Conservation (phyloP, 805 yeast genomes). For the Sugiyamaella valdiviana region DNA sequence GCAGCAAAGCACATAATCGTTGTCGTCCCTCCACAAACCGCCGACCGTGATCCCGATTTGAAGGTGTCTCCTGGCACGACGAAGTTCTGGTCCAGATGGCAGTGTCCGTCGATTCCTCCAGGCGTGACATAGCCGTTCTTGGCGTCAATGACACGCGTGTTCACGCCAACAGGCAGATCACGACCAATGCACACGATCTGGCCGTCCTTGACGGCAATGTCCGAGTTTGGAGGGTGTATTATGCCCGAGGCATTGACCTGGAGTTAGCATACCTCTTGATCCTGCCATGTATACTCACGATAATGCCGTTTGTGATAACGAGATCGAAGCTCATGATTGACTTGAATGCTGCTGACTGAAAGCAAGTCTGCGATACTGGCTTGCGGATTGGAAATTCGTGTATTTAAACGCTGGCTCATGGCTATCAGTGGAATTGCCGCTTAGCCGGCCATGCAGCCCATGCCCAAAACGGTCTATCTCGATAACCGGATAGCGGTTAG, state of each 20-base stretch:
- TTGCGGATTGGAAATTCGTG: too few relatives aligned
- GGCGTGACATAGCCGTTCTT: constrained; percentile 45
- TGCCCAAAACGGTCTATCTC: background rate
- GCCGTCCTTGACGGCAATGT: constrained; percentile 40
- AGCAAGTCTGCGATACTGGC: too few relatives aligned
- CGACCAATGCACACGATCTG: constrained; percentile 35
- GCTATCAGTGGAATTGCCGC: background rate
- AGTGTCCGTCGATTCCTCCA: constrained; percentile 48
- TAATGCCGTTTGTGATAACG: constrained; percentile 23
- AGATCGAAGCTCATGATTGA: constrained; percentile 15
- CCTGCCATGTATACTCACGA: constrained; percentile 2
- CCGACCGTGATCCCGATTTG: constrained; percentile 40
- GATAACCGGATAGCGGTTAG: background rate
- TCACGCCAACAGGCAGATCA: constrained; percentile 25
- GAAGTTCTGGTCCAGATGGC: constrained; percentile 41
- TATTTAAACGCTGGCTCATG: background rate
- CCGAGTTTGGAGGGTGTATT: constrained; percentile 25
- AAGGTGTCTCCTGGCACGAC: constrained; percentile 41
- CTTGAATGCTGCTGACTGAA: background rate
- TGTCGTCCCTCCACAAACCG: constrained; percentile 48
- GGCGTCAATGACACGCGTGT: constrained; percentile 35
- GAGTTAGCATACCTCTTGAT: background rate
- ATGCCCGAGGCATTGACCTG: constrained; percentile 17
- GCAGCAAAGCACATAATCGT: constrained; percentile 44
- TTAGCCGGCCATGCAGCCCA: background rate